Conservation (phyloP, 176 grass and related monocot species). For the Cocos nucifera region DNA sequence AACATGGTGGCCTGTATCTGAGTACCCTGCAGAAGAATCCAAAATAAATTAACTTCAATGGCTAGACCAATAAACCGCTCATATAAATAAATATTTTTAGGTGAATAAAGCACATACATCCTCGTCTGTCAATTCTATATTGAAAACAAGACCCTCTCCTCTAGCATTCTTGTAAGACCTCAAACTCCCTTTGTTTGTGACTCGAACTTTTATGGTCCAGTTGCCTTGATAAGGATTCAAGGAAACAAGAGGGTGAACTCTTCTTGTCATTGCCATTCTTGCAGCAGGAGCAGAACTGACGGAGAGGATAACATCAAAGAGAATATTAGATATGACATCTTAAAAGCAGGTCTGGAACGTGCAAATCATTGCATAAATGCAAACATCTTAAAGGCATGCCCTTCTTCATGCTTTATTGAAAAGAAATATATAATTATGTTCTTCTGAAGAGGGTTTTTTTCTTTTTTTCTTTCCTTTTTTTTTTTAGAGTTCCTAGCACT, state of each 20-base stretch:
- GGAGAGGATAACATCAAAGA: background rate
- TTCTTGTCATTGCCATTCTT: constrained; percentile 71
- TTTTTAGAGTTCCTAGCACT: background rate
- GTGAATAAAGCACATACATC: constrained; percentile 55
- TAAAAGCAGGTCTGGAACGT: too few relatives aligned
- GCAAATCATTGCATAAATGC: too few relatives aligned
- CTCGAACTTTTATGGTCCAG: constrained; percentile 94
- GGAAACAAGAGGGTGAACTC: constrained; percentile 76
- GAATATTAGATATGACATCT: too few relatives aligned
- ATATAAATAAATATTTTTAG: too few relatives aligned
- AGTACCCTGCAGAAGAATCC: constrained; percentile 49
- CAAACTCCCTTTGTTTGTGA: constrained; percentile 86
- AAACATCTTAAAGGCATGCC: too few relatives aligned
- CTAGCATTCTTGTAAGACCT: constrained; percentile 73
- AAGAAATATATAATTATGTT: too few relatives aligned
- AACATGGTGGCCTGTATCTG: constrained; percentile 99
- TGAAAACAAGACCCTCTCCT: constrained; percentile 91
- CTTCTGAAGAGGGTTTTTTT: too few relatives aligned
- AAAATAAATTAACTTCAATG: background rate
- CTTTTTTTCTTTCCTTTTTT: too few relatives aligned
- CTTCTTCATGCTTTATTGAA: too few relatives aligned
- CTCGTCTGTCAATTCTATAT: constrained; percentile 88
- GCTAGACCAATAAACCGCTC: too few relatives aligned
- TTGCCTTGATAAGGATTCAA: constrained; percentile 95
- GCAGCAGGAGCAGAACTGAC: constrained; percentile 81